These are phyloP conservation scores for Dictyostelium capitatum DNA, from an alignment of 78 protist species.

Conservation along the genomic window DNA sequence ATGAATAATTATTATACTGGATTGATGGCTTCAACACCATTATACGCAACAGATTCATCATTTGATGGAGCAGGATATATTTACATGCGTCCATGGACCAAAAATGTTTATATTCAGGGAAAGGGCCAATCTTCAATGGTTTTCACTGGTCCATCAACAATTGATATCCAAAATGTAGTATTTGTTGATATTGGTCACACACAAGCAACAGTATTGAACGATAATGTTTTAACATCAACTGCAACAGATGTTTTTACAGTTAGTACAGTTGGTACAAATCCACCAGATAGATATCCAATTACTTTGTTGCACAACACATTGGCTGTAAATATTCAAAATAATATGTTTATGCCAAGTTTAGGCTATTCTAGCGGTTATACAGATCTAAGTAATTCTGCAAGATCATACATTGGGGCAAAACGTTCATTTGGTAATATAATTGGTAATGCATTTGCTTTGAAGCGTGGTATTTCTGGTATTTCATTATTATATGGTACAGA, in stretches of 20 bases:
- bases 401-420: neutral
- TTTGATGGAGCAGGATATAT: neutral
- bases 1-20: neutral
- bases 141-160: neutral
- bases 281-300: constrained; percentile 7
- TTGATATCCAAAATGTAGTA: neutral
- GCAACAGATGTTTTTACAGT: too few relatives aligned
- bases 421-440: neutral
- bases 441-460: neutral
- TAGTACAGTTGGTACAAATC: neutral
- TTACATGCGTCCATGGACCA: neutral
- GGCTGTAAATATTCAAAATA: constrained; percentile 1
- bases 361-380: neutral
- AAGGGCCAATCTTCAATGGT: neutral
- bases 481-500: constrained; percentile 14
- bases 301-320: neutral
- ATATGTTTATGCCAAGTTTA: neutral
- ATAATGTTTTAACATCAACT: neutral
- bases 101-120: neutral
- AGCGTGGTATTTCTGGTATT: neutral
- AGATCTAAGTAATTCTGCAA: too few relatives aligned
- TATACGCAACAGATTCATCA: too few relatives aligned
- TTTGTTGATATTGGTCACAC: neutral
- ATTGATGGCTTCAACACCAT: too few relatives aligned
- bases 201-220: neutral